Evolutionary conservation across 2,329 filamentous ascomycete genomes (phyloP).

Genomic region (Claviceps fusiformis): DNA sequence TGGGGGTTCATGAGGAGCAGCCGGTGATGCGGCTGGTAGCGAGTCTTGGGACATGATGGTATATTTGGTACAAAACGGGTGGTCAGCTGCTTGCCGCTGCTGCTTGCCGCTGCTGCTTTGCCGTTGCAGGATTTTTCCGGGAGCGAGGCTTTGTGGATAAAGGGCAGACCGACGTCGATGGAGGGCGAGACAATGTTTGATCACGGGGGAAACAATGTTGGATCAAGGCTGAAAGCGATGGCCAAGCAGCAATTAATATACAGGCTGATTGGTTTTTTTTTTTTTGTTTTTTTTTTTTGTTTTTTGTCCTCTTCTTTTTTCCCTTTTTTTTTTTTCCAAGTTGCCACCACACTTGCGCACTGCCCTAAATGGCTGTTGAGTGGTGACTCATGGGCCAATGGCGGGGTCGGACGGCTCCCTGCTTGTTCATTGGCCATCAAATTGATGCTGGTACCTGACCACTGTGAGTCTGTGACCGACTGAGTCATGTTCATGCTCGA

Average conservation of each 20-base stretch:
- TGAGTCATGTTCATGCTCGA: no score
- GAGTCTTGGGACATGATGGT: constrained; percentile 11
- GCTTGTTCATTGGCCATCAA: neutral
- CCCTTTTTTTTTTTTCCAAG: neutral
- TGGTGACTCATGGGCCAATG: neutral
- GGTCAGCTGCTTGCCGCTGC: neutral
- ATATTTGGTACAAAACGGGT: neutral
- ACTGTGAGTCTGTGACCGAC: no score
- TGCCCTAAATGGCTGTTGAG: neutral
- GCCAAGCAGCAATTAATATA: neutral
- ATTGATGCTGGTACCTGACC: no score
- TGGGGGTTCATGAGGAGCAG: constrained; percentile 31
- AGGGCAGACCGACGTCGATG: no score
- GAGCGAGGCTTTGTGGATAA: no score
- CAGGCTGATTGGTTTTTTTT: neutral
- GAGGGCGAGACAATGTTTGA: no score
- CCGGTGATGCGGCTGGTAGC: constrained; percentile 17
- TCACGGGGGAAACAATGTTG: no score
- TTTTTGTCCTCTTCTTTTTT: neutral
- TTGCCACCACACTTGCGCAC: neutral
- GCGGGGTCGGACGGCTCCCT: neutral
- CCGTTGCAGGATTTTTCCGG: neutral
- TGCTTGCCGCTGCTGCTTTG: neutral
- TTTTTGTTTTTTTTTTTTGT: neutral
- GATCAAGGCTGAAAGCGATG: neutral